A percentile compares a stretch with the other conserved stretches of the same genome.
Conservation (phyloP, 148 eudicot genomes). For the Fagopyrum tataricum region DNA sequence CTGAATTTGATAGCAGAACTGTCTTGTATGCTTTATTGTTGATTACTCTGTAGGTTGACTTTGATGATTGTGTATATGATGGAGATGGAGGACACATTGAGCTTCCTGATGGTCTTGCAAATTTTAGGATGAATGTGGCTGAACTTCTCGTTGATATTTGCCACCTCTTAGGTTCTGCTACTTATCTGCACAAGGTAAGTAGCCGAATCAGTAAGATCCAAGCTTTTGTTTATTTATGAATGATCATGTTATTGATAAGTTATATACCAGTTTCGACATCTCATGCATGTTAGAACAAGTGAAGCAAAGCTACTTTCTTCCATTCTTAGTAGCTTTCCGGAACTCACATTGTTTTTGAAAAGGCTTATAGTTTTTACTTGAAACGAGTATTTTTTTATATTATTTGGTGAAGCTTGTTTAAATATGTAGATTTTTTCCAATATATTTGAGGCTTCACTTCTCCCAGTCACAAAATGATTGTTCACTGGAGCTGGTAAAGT, state of each 20-base stretch:
- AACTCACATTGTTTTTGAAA: not conserved
- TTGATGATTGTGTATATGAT: slow-evolving; percentile 50
- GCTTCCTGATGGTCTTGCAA: slow-evolving; percentile 77
- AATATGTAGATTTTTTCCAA: not conserved
- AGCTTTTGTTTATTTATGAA: not conserved
- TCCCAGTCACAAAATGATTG: not conserved
- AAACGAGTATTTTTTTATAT: not conserved
- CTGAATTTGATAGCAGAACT: not conserved
- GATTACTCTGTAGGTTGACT: slow-evolving; percentile 35
- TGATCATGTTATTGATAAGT: not conserved
- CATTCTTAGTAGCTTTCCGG: not conserved
- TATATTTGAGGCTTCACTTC: not conserved
- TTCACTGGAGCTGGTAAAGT: not conserved
- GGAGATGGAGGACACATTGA: slow-evolving; percentile 49
- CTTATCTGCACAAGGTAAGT: slow-evolving; percentile 63
- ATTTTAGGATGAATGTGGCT: slow-evolving; percentile 72
- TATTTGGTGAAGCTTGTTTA: not conserved
- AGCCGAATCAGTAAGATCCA: not conserved
- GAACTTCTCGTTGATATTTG: slow-evolving; percentile 92
- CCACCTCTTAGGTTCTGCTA: slow-evolving; percentile 57
- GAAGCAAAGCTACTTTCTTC: not conserved
- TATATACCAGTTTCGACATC: not conserved
- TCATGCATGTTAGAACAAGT: slow-evolving; percentile 1
- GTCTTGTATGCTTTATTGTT: not conserved
- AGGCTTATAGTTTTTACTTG: not conserved